phyloP scores from a whole-genome alignment of 495 filamentous ascomycete species.

The Aspergillus biplanus region DNA sequence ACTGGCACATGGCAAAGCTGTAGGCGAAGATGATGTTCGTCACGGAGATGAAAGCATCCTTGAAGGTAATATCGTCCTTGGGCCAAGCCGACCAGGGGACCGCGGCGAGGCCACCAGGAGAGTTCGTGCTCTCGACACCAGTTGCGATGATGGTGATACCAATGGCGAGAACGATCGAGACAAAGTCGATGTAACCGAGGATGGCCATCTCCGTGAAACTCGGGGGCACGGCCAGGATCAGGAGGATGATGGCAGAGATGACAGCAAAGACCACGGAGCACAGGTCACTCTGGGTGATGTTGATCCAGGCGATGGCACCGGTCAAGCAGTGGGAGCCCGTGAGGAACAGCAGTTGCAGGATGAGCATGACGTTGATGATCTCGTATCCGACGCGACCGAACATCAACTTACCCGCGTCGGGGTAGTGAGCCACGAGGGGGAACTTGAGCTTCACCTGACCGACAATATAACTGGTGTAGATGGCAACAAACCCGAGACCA shows the following conservation, averaged over 20 bases:
- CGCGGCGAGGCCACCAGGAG: slow-evolving; percentile 33
- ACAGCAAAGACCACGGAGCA: slow-evolving; percentile 68
- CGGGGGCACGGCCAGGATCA: slow-evolving; percentile 62
- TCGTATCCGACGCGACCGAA: slow-evolving; percentile 63
- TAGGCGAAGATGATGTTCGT: slow-evolving; percentile 73
- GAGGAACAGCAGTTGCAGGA: slow-evolving; percentile 66
- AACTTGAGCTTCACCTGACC: slow-evolving; percentile 70
- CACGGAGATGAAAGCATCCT: slow-evolving; percentile 58
- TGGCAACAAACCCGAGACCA: slow-evolving; percentile 62
- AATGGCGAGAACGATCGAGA: slow-evolving; percentile 66
- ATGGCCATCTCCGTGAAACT: slow-evolving; percentile 60
- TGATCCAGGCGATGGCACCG: slow-evolving; percentile 68
- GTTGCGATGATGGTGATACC: slow-evolving; percentile 68
- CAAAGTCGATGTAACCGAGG: slow-evolving; percentile 61
- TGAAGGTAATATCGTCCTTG: slow-evolving; percentile 36
- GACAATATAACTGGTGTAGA: slow-evolving; percentile 71
- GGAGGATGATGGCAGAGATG: slow-evolving; percentile 62
- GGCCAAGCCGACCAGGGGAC: slow-evolving; percentile 47
- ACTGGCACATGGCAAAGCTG: slow-evolving; percentile 67
- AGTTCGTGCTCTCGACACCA: slow-evolving; percentile 46
- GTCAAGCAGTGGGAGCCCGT: slow-evolving; percentile 72
- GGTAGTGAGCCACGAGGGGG: slow-evolving; percentile 65
- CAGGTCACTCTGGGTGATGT: slow-evolving; percentile 58
- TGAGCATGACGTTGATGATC: slow-evolving; percentile 61
- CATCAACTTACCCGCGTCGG: slow-evolving; percentile 65